phyloP scores from a whole-genome alignment of 768 basidiomycete genomes.

The Phylloporus arenicola region DNA sequence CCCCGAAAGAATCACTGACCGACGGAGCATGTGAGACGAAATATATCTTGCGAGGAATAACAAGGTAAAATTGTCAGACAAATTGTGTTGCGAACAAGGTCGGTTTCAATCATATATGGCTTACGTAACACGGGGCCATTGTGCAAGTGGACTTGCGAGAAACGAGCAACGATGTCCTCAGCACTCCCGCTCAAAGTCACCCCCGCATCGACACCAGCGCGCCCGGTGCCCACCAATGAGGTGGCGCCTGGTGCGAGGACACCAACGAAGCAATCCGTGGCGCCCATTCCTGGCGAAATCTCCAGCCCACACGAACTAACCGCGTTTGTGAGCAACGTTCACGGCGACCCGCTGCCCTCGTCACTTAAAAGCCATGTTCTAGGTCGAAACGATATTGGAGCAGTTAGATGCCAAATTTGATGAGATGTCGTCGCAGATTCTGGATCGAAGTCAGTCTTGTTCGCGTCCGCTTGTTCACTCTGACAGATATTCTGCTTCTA shows the following conservation, averaged over 20 bases:
- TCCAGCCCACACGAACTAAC: conserved; percentile 93
- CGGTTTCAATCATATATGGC: conserved; percentile 2
- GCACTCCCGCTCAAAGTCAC: conserved; percentile 66
- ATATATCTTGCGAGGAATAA: background rate
- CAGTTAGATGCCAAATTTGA: conserved; percentile 90
- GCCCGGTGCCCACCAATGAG: conserved; percentile 23
- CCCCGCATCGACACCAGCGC: conserved; percentile 49
- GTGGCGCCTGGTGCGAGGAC: conserved; percentile 29
- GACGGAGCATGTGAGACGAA: background rate
- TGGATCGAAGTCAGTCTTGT: conserved; percentile 65
- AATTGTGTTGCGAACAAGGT: conserved; percentile 2
- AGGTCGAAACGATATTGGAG: conserved; percentile 87
- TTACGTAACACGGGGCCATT: conserved; percentile 12
- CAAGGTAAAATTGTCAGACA: background rate
- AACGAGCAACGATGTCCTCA: conserved; percentile 33
- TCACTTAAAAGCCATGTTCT: conserved; percentile 1
- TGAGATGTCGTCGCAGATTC: conserved; percentile 86
- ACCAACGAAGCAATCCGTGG: conserved; percentile 42
- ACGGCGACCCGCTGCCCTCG: conserved; percentile 2
- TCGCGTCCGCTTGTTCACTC: background rate
- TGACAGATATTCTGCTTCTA: conserved; percentile 28
- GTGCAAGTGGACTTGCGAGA: background rate
- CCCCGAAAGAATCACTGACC: background rate
- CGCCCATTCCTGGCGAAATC: conserved; percentile 52
- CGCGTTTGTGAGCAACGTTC: conserved; percentile 67